These are phyloP conservation scores for Plasmodium ovale DNA, from an alignment of 169 alveolate species.

Conservation along the genomic window DNA sequence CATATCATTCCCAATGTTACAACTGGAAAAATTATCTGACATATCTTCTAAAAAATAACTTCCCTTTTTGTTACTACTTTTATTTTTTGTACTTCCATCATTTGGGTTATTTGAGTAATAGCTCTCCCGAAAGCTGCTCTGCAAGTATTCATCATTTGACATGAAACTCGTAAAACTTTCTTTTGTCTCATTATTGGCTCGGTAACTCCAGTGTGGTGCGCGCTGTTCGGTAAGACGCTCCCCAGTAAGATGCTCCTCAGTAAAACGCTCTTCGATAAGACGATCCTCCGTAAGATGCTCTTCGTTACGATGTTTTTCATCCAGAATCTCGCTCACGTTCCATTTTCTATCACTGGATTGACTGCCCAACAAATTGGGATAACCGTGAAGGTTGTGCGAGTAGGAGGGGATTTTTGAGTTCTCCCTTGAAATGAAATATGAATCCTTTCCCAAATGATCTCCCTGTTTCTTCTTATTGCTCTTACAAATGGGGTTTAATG, in stretches of 20 bases:
- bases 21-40: conserved; percentile 5
- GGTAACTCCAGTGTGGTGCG: too few relatives aligned
- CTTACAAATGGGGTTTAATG: conserved; percentile 35
- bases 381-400: not conserved
- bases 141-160: conserved; percentile 8
- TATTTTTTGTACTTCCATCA: not conserved
- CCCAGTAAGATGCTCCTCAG: too few relatives aligned
- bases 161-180: conserved; percentile 23
- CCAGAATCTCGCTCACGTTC: not conserved
- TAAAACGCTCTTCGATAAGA: too few relatives aligned
- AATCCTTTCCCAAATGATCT: conserved; percentile 1
- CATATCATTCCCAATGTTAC: not conserved
- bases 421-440: not conserved
- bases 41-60: not conserved
- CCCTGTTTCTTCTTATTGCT: not conserved
- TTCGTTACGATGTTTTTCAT: not conserved
- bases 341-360: conserved; percentile 1
- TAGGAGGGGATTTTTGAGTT: conserved; percentile 5
- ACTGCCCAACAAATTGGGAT: not conserved
- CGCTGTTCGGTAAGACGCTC: too few relatives aligned
- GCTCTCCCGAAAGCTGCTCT: not conserved
- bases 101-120: not conserved
- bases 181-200: not conserved
- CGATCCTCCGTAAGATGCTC: too few relatives aligned
- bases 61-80: not conserved